A percentile compares a stretch with the other conserved stretches of the same genome.
phyloP scores from a whole-genome alignment of 768 basidiomycete species.

The Trametes elegans region DNA sequence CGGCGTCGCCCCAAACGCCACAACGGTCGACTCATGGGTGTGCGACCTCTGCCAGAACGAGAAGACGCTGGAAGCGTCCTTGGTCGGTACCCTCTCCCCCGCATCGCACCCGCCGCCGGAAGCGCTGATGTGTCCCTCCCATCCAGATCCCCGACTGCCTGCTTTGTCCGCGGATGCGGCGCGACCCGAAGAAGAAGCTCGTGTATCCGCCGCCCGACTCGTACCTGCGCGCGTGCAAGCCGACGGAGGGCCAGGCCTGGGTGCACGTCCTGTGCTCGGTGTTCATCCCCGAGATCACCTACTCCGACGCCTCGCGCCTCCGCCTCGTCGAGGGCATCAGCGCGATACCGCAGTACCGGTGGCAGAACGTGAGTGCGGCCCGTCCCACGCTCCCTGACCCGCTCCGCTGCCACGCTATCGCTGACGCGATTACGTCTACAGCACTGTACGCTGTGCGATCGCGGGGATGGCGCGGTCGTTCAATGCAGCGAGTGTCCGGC shows the following conservation, averaged over 20 bases:
- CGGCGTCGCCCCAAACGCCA: conserved; percentile 66
- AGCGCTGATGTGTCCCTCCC: neutral
- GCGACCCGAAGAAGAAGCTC: conserved; percentile 48
- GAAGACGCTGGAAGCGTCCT: conserved; percentile 74
- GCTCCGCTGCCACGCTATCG: neutral
- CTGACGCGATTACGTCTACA: no score
- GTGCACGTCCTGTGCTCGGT: conserved; percentile 87
- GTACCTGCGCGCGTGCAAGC: conserved; percentile 78
- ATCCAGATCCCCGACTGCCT: conserved; percentile 78
- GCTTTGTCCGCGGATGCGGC: conserved; percentile 66
- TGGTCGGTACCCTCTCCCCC: conserved; percentile 46
- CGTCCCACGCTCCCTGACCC: neutral
- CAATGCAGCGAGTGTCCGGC: conserved; percentile 80
- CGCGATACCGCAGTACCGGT: conserved; percentile 65
- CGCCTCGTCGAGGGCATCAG: conserved; percentile 86
- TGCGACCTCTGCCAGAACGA: conserved; percentile 90
- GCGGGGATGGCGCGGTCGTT: conserved; percentile 73
- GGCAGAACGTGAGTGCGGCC: conserved; percentile 58
- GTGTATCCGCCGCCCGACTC: conserved; percentile 52
- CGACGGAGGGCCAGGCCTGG: conserved; percentile 93
- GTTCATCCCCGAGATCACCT: conserved; percentile 82
- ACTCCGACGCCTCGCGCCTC: conserved; percentile 70
- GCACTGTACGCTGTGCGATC: conserved; percentile 76
- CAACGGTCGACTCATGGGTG: conserved; percentile 69
- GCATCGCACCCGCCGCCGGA: neutral